Evolutionary conservation across 306 rosid species (phyloP), one percentile per base, ranked within the genome.

Genomic region (Senna tora): DNA sequence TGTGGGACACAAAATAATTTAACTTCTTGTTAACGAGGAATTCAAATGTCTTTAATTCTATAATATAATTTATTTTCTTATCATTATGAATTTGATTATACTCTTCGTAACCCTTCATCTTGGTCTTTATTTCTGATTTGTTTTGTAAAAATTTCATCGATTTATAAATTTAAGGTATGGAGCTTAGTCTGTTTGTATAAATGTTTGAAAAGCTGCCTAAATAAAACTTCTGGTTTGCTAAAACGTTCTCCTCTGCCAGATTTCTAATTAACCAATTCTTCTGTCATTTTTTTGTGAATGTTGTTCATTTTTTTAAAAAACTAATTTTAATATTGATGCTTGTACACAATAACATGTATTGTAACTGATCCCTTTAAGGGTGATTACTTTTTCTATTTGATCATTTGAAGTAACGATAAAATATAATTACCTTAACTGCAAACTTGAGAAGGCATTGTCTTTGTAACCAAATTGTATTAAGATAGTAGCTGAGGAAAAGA

Each of bases 371-470:
- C 7, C 15, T 14, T 45, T 45, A 45, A 45, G 6, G 51, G 5
- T 14, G 6, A 39, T 39, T 1, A 39, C 45, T 39, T 9, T 39
- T 9, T 39, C 45, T 39, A 1, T 39, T 39, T 39, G 8, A 43
- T 43, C 5, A 43, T 43, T 51, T 51, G 4, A 7, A 17, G 28
- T 51, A 51, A 51, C 56, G 1, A 51, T n/a, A 50, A 41, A 43
- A 2, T 14, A 43, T 12, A 43, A 43, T 43, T 3, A 47, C 9
- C 19, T 47, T 28, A 12, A 56, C 5, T 25, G 39, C 10, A 56
- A 28, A 56, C 39, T 56, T 56, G 19, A n/a, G n/a, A 56, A 56
- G 62, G 38, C 38, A 28, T 38, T 28, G 39, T 56, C 39, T 56
- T 2, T 6, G 11, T 13, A 13, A 56, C 62, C 38, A 28, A 56